Evolutionary conservation across 1,284 basidiomycete species (phyloP).

Genomic region (Malassezia brasiliensis): DNA sequence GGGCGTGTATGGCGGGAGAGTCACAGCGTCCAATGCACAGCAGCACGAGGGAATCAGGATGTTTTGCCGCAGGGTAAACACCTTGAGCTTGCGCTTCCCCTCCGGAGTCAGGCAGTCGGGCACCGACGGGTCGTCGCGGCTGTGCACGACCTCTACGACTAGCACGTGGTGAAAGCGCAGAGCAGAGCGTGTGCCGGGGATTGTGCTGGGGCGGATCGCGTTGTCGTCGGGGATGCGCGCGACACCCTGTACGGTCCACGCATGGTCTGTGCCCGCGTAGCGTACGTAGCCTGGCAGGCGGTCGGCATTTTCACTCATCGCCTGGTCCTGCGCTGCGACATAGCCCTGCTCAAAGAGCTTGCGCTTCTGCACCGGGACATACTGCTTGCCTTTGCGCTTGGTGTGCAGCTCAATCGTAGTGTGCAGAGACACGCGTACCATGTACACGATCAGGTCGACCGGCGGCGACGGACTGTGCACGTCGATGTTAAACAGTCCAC

Average conservation of each 20-base stretch:
- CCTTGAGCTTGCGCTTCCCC: slow-evolving; percentile 34
- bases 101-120: slow-evolving; percentile 7
- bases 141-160: slow-evolving; percentile 46
- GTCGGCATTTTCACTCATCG: slow-evolving; percentile 25
- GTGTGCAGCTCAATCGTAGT: slow-evolving; percentile 42
- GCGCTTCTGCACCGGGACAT: slow-evolving; percentile 36
- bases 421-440: slow-evolving; percentile 42
- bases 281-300: slow-evolving; percentile 37
- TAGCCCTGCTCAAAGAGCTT: slow-evolving; percentile 45
- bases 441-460: slow-evolving; percentile 40
- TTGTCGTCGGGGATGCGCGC: slow-evolving; percentile 47
- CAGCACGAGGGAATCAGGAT: slow-evolving; percentile 41
- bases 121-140: slow-evolving; percentile 9
- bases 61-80: slow-evolving; percentile 44
- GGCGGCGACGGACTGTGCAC: slow-evolving; percentile 44
- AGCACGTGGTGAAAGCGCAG: slow-evolving; percentile 42
- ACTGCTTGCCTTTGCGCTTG: slow-evolving; percentile 34
- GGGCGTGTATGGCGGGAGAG: slow-evolving; percentile 36
- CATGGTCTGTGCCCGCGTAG: slow-evolving; percentile 29
- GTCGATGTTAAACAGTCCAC: slow-evolving; percentile 47
- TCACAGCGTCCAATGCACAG: slow-evolving; percentile 46
- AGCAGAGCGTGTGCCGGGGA: slow-evolving; percentile 30
- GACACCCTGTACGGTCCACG: slow-evolving; percentile 45
- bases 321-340: slow-evolving; percentile 34
- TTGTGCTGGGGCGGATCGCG: slow-evolving; percentile 36